These are phyloP conservation scores for Penicillium taxi DNA, from an alignment of 495 filamentous ascomycete genomes.

Conservation along the genomic window DNA sequence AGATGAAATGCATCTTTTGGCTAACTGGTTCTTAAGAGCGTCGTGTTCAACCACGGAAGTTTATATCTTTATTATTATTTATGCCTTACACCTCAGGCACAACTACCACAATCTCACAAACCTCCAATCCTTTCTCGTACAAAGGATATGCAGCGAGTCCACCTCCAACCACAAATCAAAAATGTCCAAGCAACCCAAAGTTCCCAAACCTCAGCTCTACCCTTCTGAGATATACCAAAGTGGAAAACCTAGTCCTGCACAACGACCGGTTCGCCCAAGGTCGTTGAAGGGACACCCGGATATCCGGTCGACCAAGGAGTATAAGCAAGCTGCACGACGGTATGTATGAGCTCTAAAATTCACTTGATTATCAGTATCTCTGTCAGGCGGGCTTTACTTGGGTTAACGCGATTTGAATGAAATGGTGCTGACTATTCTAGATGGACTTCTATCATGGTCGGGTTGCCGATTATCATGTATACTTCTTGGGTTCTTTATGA, in stretches of 20 bases:
- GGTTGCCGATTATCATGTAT: constrained; percentile 44
- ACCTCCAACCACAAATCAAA: too few species aligned
- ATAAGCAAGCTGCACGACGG: constrained; percentile 22
- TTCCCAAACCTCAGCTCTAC: constrained; percentile 2
- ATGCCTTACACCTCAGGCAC: too few species aligned
- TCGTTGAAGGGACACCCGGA: constrained; percentile 10
- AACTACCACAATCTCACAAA: too few species aligned
- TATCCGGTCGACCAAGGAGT: constrained; percentile 24
- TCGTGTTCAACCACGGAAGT: too few species aligned
- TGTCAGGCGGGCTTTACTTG: background rate
- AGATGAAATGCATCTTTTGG: too few species aligned
- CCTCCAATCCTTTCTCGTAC: too few species aligned
- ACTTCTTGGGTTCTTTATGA: constrained; percentile 23
- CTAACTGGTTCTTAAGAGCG: too few species aligned
- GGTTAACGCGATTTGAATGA: background rate
- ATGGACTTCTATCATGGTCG: constrained; percentile 45
- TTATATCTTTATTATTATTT: too few species aligned
- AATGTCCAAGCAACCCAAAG: too few species aligned
- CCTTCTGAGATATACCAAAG: constrained; percentile 3
- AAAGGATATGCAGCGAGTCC: too few species aligned
- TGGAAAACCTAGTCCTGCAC: constrained; percentile 2
- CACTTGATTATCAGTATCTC: background rate
- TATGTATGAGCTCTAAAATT: constrained; percentile 4
- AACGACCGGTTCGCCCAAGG: constrained; percentile 5
- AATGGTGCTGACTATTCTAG: constrained; percentile 17